Evolutionary conservation across 2,329 filamentous ascomycete species (phyloP).

Genomic region (Penicillium sp.): DNA sequence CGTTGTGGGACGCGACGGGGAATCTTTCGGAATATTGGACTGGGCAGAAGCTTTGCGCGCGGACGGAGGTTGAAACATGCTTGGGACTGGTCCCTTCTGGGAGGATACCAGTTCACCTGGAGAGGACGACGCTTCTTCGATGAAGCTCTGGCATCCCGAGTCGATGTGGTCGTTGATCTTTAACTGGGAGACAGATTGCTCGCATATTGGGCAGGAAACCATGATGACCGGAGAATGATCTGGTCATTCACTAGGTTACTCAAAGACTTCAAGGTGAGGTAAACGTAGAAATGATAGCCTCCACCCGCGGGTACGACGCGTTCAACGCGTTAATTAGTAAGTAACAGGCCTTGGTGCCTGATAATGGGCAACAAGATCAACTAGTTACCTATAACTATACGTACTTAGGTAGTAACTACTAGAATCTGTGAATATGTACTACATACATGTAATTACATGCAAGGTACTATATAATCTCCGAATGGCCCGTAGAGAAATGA

Average conservation of each 20-base stretch:
- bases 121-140: slow-evolving; percentile 50
- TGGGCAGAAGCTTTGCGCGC: slow-evolving; percentile 40
- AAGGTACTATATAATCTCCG: background rate
- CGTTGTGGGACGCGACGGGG: slow-evolving; percentile 22
- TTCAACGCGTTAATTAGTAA: slow-evolving; percentile 6
- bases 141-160: slow-evolving; percentile 68
- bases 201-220: slow-evolving; percentile 81
- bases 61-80: slow-evolving; percentile 56
- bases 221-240: slow-evolving; percentile 22
- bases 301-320: background rate
- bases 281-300: background rate
- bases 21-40: slow-evolving; percentile 21
- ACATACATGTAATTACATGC: background rate
- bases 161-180: slow-evolving; percentile 92
- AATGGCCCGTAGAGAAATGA: background rate
- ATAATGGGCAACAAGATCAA: background rate
- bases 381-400: too few relatives aligned
- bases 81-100: slow-evolving; percentile 45
- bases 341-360: slow-evolving; percentile 1
- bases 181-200: slow-evolving; percentile 50
- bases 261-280: background rate
- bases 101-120: slow-evolving; percentile 44
- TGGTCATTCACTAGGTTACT: background rate
- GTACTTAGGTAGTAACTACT: too few relatives aligned
- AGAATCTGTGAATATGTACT: background rate